phyloP scores from a whole-genome alignment of 2,329 filamentous ascomycete species.

The Endocalyx cinctus region DNA sequence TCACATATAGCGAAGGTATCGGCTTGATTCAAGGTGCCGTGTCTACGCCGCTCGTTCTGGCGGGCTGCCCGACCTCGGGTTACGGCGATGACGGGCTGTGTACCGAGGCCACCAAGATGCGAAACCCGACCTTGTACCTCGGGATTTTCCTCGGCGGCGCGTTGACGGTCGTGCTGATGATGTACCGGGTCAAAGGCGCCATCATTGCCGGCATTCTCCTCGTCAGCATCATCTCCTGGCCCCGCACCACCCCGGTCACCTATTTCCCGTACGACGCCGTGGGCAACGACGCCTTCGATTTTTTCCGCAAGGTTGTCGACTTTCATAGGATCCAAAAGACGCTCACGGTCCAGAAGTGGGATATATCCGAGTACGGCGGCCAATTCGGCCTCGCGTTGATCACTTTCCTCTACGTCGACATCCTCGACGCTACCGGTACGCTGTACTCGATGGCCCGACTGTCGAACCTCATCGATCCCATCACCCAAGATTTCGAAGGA shows the following conservation, averaged over 20 bases:
- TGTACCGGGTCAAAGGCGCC: slow-evolving; percentile 82
- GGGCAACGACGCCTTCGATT: slow-evolving; percentile 70
- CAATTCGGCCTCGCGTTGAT: slow-evolving; percentile 81
- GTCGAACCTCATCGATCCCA: slow-evolving; percentile 72
- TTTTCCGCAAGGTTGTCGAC: slow-evolving; percentile 82
- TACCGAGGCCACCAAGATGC: slow-evolving; percentile 65
- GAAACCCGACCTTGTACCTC: slow-evolving; percentile 78
- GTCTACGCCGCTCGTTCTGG: slow-evolving; percentile 67
- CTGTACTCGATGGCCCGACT: slow-evolving; percentile 88
- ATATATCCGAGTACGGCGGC: slow-evolving; percentile 61
- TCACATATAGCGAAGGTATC: slow-evolving; percentile 79
- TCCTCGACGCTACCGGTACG: slow-evolving; percentile 81
- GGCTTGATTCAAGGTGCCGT: slow-evolving; percentile 68
- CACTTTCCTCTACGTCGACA: slow-evolving; percentile 88
- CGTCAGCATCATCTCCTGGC: slow-evolving; percentile 87
- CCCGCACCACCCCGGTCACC: slow-evolving; percentile 68
- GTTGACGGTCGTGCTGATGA: slow-evolving; percentile 73
- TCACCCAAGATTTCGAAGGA: slow-evolving; percentile 83
- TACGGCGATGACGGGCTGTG: slow-evolving; percentile 51
- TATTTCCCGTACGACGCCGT: slow-evolving; percentile 71
- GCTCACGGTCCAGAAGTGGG: slow-evolving; percentile 70
- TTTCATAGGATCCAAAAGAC: slow-evolving; percentile 73
- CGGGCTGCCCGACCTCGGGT: slow-evolving; percentile 56
- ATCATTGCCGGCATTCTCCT: slow-evolving; percentile 79
- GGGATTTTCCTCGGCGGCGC: slow-evolving; percentile 84